phyloP scores from a whole-genome alignment of 1,284 basidiomycete species.

The Erythrobasidium hasegawianum region DNA sequence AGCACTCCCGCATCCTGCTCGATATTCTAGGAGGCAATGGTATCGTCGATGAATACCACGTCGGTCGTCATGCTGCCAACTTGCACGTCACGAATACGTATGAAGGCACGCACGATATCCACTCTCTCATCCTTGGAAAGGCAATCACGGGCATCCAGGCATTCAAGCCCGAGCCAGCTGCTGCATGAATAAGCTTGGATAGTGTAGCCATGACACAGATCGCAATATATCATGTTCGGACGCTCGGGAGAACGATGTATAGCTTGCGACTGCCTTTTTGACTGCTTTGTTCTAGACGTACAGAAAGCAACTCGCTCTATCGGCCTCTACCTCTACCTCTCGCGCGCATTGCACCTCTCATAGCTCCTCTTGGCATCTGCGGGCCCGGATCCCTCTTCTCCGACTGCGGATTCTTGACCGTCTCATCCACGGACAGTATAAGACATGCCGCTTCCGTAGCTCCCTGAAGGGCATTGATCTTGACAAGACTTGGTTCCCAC shows the following conservation, averaged over 20 bases:
- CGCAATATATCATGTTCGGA: not conserved
- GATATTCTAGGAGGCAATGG: conserved; percentile 91
- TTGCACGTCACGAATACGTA: conserved; percentile 89
- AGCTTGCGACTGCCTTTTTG: no score
- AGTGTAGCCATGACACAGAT: not conserved
- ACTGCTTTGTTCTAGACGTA: not conserved
- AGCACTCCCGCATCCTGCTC: conserved; percentile 71
- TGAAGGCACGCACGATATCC: conserved; percentile 53
- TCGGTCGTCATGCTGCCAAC: conserved; percentile 85
- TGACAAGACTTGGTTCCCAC: conserved; percentile 96
- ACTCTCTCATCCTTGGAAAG: conserved; percentile 79
- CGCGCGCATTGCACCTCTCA: conserved; percentile 26
- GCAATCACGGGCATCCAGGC: conserved; percentile 82
- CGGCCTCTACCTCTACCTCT: conserved; percentile 22
- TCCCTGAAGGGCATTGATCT: conserved; percentile 89
- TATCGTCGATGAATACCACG: conserved; percentile 85
- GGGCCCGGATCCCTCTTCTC: conserved; percentile 32
- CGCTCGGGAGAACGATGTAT: no score
- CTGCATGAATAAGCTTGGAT: not conserved
- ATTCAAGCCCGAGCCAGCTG: conserved; percentile 53
- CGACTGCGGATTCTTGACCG: conserved; percentile 54
- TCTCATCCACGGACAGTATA: conserved; percentile 91
- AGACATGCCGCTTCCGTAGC: conserved; percentile 94
- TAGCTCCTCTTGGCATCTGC: conserved; percentile 24
- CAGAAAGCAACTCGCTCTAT: conserved; percentile 6